Evolutionary conservation across 1,139 yeast species (phyloP), one percentile per base, ranked within the genome.

Genomic region (Groenewaldozyma auringiensis): DNA sequence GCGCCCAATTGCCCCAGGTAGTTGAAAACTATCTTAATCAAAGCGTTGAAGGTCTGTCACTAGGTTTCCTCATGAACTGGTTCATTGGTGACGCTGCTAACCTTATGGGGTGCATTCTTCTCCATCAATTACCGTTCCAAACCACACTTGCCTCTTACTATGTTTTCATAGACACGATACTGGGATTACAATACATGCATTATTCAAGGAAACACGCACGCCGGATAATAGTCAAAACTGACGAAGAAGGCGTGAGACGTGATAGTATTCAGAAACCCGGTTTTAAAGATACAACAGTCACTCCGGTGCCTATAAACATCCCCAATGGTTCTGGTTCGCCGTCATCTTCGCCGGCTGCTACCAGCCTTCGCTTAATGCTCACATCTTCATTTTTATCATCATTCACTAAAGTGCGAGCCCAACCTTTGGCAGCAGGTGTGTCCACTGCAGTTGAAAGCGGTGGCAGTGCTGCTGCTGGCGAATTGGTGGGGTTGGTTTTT

Each of bases 1-100:
- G 88, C 56, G 95, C 96, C 1, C 94, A 86, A 61, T 65, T 86
- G 21, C 97, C 97, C 0, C 98, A 89, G 61, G 81, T 87, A 17
- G 65, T 79, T 49, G 78, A 81, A 57, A 89, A 89, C 58, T 85
- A 83, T 63, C 70, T 70, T 31, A 78, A 74, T 60, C 81, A 85
- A 58, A 82, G 94, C 0, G 95, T 94, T 1, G 94, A 82, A 35
- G 97, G 96, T 1, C 71, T 92, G 27, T 83, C 95, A 4, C 76
- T 83, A n/a, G 72, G 74, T 8, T 87, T 89, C 56, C 70, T 92
- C 3, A 52, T 76, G 17, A 77, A 83, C 47, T 88, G 96, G 96
- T 75, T 86, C 50, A 60, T 78, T 51, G 98, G 97, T 3, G 98
- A 92, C 61, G 71, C 83, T 21, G 71, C 92, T 11, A 85, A 92